Evolutionary conservation across 306 rosid species (phyloP).

Genomic region (Lablab purpureus): DNA sequence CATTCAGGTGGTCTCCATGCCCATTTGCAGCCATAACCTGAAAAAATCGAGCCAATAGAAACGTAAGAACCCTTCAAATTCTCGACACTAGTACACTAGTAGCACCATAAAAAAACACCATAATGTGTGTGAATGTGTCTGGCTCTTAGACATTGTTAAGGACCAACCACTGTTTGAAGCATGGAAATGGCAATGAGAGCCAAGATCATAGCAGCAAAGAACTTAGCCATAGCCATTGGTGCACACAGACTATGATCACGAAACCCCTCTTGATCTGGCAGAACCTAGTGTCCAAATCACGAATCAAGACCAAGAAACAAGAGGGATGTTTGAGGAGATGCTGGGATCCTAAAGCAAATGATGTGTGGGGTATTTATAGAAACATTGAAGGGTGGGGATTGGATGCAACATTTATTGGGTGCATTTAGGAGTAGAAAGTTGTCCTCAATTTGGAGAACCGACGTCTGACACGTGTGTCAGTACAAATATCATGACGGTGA

Average conservation of each 20-base stretch:
- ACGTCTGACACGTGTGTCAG: constrained; percentile 44
- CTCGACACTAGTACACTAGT: not conserved
- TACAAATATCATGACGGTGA: constrained; percentile 15
- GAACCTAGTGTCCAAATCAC: not conserved
- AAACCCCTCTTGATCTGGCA: constrained; percentile 40
- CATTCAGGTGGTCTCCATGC: constrained; percentile 14
- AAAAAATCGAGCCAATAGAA: constrained; percentile 42
- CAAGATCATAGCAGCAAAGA: constrained; percentile 44
- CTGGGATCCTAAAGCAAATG: not conserved
- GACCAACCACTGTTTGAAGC: constrained; percentile 50
- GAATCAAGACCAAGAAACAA: constrained; percentile 16
- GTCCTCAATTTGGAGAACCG: constrained; percentile 16
- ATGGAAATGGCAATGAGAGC: constrained; percentile 53
- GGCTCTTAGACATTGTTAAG: not conserved
- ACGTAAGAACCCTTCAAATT: constrained; percentile 16
- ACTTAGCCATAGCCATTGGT: constrained; percentile 45
- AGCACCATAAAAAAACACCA: not conserved
- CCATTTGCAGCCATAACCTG: constrained; percentile 51
- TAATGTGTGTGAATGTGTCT: not conserved
- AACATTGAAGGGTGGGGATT: constrained; percentile 4
- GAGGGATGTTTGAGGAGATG: constrained; percentile 40
- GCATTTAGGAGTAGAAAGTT: constrained; percentile 1
- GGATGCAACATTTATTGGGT: constrained; percentile 44
- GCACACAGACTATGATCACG: not conserved
- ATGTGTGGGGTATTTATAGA: constrained; percentile 48